Percentiles rank a stretch among this genome's conserved stretches.
Evolutionary conservation across 1,284 basidiomycete genomes (phyloP).

Genomic region (Filobasidium uniguttulatum): DNA sequence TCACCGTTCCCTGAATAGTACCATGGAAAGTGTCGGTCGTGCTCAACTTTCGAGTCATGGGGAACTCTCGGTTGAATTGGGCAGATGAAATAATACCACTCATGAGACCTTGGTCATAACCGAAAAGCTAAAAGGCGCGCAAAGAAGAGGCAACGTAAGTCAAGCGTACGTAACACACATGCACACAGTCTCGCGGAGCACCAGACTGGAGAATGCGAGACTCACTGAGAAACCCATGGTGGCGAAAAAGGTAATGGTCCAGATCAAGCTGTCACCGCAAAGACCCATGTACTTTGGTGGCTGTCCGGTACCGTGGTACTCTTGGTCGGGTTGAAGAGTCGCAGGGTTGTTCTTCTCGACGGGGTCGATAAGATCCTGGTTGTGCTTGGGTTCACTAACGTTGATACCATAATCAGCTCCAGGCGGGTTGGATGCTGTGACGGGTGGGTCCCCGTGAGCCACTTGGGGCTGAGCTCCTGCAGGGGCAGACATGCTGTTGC

Average conservation of each 20-base stretch:
- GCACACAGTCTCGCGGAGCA: not conserved
- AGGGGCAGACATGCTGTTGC: not conserved
- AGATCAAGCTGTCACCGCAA: slow-evolving; percentile 10
- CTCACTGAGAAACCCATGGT: slow-evolving; percentile 12
- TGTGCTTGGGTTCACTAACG: slow-evolving; percentile 4
- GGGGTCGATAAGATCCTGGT: slow-evolving; percentile 4
- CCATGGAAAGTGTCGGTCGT: slow-evolving; percentile 32
- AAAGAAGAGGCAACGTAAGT: slow-evolving; percentile 12
- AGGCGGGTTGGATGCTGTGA: slow-evolving; percentile 7
- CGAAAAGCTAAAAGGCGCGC: slow-evolving; percentile 5
- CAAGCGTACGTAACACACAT: not conserved
- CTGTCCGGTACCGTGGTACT: not conserved
- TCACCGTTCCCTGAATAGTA: slow-evolving; percentile 37
- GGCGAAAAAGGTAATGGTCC: slow-evolving; percentile 12
- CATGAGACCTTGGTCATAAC: slow-evolving; percentile 25
- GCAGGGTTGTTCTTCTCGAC: slow-evolving; percentile 5
- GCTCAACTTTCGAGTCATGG: slow-evolving; percentile 17
- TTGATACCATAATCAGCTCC: slow-evolving; percentile 9
- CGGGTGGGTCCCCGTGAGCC: not conserved
- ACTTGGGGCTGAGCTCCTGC: not conserved
- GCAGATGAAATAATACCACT: slow-evolving; percentile 36
- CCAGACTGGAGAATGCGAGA: no score
- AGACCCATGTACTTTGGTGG: slow-evolving; percentile 8
- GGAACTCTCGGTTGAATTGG: slow-evolving; percentile 37
- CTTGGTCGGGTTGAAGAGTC: slow-evolving; percentile 3